Base-by-base conservation (phyloP, 164 flowering plant species). In the Aristolochia contorta region DNA sequence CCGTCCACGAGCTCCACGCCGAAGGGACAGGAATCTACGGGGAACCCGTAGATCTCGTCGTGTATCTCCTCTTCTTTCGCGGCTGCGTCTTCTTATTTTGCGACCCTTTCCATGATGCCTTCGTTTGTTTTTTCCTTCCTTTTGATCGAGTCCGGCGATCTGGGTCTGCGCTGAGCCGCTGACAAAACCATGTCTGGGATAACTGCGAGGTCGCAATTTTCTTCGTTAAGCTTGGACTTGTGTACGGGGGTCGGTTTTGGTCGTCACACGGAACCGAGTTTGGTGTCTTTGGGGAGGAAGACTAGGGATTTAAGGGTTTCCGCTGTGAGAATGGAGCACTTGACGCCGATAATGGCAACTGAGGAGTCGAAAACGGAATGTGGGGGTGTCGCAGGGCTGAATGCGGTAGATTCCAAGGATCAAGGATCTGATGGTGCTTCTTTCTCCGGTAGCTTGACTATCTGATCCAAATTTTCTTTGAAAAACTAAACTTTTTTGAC, bases 321-420 rank as follows among this genome's bases (percentile, higher is more conserved):
- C 15, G 18, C 37, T 13, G 6, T 3, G 63, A 60, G 27, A 20
- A 27, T 18, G 46, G 51, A 60, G 47, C 33, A 49, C 51, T 49
- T 30, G 56, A 45, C 46, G 4, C 56, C 56, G 13, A 9, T 60
- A 5, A 49, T 7, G 46, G 63, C 63, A 24, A 49, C 19, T n/a
- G 63, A 60, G 63, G 56, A 60, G 54, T 60, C 63, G 47, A 50
- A 55, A 20, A 20, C 55, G n/a, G 46, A 19, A 47, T 15, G 33
- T 20, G 46, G 2, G 56, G 51, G 27, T 30, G 25, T 45, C 47
- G 18, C 19, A 8, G 30, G 33, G 63, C 30, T 4, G 25, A 19
- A 19, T 19, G 21, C 24, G 23, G 25, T 21, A 12, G 56, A 21
- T 15, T 19, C 0, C 9, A 19, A 13, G 56, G 27, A 24, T 19